Base-by-base conservation (phyloP, 2,329 filamentous ascomycete species). In the Paecilomyces niveus region DNA sequence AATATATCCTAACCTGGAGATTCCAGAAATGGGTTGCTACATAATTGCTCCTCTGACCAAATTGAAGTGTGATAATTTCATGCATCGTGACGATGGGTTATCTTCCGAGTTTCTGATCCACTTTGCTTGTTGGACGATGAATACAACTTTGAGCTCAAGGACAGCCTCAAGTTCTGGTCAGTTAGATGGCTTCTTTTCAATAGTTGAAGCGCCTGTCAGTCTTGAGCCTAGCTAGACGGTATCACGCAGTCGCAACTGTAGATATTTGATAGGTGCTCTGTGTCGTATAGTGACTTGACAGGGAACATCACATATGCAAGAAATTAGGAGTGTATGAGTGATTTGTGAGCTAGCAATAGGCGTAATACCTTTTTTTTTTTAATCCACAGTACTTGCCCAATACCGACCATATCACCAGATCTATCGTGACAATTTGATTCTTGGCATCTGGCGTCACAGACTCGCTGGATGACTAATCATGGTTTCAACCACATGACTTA, bases 21-120 rank as follows among this genome's bases (percentile, higher is more conserved):
- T 99, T 99, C 94, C 94, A 99, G 74, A 97, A 99, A 78, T 99
- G 94, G 0, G 92, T 95, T 31, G 89, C 92, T 22, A 95, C 79
- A 69, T 97, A 96, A 74, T 99, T 99, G 72, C 89, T 92, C 70
- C 89, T 87, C 72, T 96, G 89, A 51, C 94, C 94, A 60, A 97
- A 86, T 80, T 99, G 94, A 53, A 99, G 80, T 0, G 93, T 97
- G 61, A 99, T 81, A 61, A 97, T 91, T 76, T 99, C 94, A 76
- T 92, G 91, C 94, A 99, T 97, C 15, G 56, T 63, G 56, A 54
- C 59, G 45, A 53, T 3, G 3, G 29, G 15, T 45, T 13, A 45
- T 45, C 39, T 8, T 45, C 39, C 39, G n/a, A 9, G n/a, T 8
- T 9, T 8, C n/a, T 3, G 39, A 45, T 18, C 39, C 39, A 9